Percentiles rank a stretch among this genome's conserved stretches.
Evolutionary conservation across 2,329 filamentous ascomycete species (phyloP).

Genomic region (Fusarium mundagurra): DNA sequence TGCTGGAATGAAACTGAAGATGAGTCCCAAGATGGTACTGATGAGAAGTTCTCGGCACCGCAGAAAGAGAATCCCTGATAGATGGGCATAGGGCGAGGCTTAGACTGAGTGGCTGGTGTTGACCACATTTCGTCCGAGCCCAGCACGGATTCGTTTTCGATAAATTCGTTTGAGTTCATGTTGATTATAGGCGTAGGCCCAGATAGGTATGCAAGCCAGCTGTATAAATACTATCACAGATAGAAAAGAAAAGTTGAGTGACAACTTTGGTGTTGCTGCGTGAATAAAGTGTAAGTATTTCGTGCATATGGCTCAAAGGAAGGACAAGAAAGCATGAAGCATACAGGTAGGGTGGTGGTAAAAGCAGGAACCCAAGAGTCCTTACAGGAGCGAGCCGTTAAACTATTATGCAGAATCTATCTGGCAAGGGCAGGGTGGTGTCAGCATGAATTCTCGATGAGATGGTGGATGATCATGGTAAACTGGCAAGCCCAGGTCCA

Average conservation of each 20-base stretch:
- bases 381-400: constrained; percentile 37
- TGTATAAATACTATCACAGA: constrained; percentile 53
- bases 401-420: constrained; percentile 40
- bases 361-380: constrained; percentile 55
- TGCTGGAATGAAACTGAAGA: constrained; percentile 62
- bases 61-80: constrained; percentile 71
- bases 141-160: constrained; percentile 59
- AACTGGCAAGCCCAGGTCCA: constrained; percentile 42
- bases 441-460: constrained; percentile 42
- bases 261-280: constrained; percentile 49
- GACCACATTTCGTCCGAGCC: constrained; percentile 63
- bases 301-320: constrained; percentile 36
- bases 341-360: constrained; percentile 63
- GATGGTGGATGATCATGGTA: constrained; percentile 32
- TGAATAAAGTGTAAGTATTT: constrained; percentile 38
- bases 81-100: constrained; percentile 67
- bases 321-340: constrained; percentile 45
- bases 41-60: constrained; percentile 62
- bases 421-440: constrained; percentile 40
- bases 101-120: constrained; percentile 62
- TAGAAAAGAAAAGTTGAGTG: constrained; percentile 60
- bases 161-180: constrained; percentile 63
- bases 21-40: constrained; percentile 67
- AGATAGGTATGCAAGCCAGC: constrained; percentile 57
- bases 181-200: constrained; percentile 51